phyloP scores from a whole-genome alignment of 2,329 filamentous ascomycete genomes.

The Venturia carpophila region DNA sequence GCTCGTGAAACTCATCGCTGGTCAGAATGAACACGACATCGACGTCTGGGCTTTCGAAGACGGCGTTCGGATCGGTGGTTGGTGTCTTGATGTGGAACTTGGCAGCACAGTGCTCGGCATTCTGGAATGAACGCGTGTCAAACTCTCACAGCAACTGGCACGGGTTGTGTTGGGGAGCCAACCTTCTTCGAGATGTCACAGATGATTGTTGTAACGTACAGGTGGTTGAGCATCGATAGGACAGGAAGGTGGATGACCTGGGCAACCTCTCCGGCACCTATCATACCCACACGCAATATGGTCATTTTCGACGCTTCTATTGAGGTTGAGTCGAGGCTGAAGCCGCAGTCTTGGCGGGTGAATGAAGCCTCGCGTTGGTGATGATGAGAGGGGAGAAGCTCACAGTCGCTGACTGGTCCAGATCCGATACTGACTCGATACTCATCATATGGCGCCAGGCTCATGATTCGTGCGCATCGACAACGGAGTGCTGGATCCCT shows the following conservation, averaged over 20 bases:
- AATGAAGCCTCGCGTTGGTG: too few species aligned
- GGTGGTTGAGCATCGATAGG: conserved; percentile 37
- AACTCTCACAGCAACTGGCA: too few species aligned
- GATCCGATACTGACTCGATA: too few species aligned
- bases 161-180: conserved; percentile 22
- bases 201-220: conserved; percentile 42
- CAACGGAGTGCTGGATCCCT: too few species aligned
- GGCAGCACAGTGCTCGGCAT: conserved; percentile 28
- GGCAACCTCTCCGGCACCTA: conserved; percentile 44
- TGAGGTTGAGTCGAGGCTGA: too few species aligned
- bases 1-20: conserved; percentile 48
- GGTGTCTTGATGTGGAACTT: conserved; percentile 26
- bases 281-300: conserved; percentile 33
- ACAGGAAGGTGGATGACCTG: conserved; percentile 49
- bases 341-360: too few species aligned
- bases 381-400: too few species aligned
- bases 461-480: too few species aligned
- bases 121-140: too few species aligned
- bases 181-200: conserved; percentile 45
- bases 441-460: too few species aligned
- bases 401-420: too few species aligned
- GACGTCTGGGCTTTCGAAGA: conserved; percentile 29
- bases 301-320: not conserved
- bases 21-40: conserved; percentile 49
- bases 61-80: conserved; percentile 29